phyloP scores from a whole-genome alignment of 2,329 filamentous ascomycete genomes.

The Dactylellina haptotyla region DNA sequence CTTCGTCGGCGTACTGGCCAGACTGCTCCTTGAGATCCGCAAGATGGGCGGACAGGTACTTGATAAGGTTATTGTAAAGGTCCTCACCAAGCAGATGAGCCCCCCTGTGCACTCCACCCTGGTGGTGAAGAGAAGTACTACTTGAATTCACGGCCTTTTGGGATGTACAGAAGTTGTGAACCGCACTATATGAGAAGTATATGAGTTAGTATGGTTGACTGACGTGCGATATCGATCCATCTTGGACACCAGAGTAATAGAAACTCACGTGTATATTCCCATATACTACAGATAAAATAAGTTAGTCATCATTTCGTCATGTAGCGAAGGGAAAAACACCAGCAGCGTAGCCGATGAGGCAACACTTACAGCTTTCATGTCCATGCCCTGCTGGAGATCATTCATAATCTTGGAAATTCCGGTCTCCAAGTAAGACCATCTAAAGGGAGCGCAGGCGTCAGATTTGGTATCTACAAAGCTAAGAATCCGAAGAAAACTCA shows the following conservation, averaged over 20 bases:
- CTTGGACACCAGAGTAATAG: background rate
- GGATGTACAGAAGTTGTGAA: slow-evolving; percentile 99
- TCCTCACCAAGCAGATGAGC: slow-evolving; percentile 96
- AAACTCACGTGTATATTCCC: slow-evolving; percentile 84
- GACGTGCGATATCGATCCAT: background rate
- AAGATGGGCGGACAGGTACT: slow-evolving; percentile 83
- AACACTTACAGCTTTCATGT: slow-evolving; percentile 80
- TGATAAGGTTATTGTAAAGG: slow-evolving; percentile 88
- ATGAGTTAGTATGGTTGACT: slow-evolving; percentile 60
- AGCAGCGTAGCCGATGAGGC: background rate
- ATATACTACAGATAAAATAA: slow-evolving; percentile 73
- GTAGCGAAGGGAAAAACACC: slow-evolving; percentile 46
- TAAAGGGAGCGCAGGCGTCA: slow-evolving; percentile 60
- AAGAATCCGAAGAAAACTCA: slow-evolving; percentile 61
- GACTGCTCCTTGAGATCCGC: slow-evolving; percentile 71
- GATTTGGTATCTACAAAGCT: background rate
- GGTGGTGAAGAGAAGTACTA: slow-evolving; percentile 62
- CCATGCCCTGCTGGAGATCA: slow-evolving; percentile 88
- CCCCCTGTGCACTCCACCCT: slow-evolving; percentile 74
- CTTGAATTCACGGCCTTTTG: slow-evolving; percentile 84
- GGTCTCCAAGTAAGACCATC: slow-evolving; percentile 88
- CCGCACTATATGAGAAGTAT: slow-evolving; percentile 69
- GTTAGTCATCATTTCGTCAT: slow-evolving; percentile 16
- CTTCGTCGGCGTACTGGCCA: slow-evolving; percentile 85
- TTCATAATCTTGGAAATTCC: slow-evolving; percentile 94